These are phyloP conservation scores for Kregervanrija pseudodelftensis DNA, from an alignment of 805 yeast species.

Conservation along the genomic window DNA sequence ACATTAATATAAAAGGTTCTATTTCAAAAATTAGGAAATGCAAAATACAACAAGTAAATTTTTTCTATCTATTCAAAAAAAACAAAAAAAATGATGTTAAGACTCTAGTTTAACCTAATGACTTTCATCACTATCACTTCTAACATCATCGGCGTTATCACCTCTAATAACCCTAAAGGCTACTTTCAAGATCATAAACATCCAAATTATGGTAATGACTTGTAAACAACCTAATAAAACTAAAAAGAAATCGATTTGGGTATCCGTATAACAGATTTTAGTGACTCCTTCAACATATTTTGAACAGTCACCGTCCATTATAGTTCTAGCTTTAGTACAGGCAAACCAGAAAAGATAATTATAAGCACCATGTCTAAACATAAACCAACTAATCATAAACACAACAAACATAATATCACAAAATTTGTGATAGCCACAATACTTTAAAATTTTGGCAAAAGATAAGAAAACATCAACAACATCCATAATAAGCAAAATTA, in stretches of 20 bases:
- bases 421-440: constrained; percentile 48
- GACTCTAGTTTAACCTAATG: neutral
- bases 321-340: constrained; percentile 34
- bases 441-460: constrained; percentile 69
- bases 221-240: constrained; percentile 60
- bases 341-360: constrained; percentile 60
- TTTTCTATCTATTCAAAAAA: neutral
- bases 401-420: constrained; percentile 68
- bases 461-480: constrained; percentile 67
- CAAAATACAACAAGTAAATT: neutral
- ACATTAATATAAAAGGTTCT: neutral
- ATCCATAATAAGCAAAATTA: constrained; percentile 76
- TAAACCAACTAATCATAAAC: constrained; percentile 64
- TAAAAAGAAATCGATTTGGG: constrained; percentile 41
- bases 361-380: constrained; percentile 66
- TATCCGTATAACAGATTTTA: constrained; percentile 44
- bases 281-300: constrained; percentile 10
- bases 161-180: constrained; percentile 67
- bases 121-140: constrained; percentile 67
- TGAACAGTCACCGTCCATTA: constrained; percentile 44
- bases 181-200: constrained; percentile 64
- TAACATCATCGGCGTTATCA: constrained; percentile 72
- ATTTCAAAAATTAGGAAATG: neutral
- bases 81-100: neutral
- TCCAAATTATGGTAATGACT: constrained; percentile 61